Conservation (phyloP, 2,329 filamentous ascomycete species). For the Fusarium solani-melongenae region DNA sequence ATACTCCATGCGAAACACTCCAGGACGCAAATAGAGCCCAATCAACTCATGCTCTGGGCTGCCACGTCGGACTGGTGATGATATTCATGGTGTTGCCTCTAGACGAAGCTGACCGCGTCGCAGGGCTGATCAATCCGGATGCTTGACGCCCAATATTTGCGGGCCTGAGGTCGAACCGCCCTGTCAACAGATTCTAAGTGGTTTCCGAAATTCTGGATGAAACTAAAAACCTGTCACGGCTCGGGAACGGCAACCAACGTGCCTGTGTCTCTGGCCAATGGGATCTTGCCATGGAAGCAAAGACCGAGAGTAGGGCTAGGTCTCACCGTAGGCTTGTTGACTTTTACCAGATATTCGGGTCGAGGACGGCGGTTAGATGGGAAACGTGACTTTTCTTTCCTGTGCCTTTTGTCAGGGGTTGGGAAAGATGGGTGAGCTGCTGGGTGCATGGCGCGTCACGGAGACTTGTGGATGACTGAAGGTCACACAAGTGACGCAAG, state of each 20-base stretch:
- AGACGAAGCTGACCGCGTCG: not conserved
- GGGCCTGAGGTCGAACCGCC: not conserved
- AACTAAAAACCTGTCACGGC: not conserved
- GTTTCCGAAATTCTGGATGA: not conserved
- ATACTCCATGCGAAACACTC: not conserved
- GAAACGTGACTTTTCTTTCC: not conserved
- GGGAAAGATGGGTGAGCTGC: fast-evolving
- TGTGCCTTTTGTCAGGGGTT: not conserved
- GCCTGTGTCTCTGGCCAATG: not conserved
- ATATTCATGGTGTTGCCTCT: not conserved
- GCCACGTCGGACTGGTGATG: not conserved
- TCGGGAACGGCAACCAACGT: not conserved
- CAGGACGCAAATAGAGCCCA: not conserved
- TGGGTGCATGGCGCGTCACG: no score
- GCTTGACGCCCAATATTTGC: not conserved
- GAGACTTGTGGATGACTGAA: no score
- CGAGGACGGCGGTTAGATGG: not conserved
- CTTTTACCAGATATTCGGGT: not conserved
- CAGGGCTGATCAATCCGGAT: not conserved
- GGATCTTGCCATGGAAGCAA: not conserved
- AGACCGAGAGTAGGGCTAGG: not conserved
- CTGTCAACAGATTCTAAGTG: not conserved
- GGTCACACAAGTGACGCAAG: not conserved
- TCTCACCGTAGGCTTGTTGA: not conserved
- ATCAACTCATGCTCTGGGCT: not conserved